Evolutionary conservation across 495 filamentous ascomycete genomes (phyloP).

Genomic region (Rostrohypoxylon terebratum): DNA sequence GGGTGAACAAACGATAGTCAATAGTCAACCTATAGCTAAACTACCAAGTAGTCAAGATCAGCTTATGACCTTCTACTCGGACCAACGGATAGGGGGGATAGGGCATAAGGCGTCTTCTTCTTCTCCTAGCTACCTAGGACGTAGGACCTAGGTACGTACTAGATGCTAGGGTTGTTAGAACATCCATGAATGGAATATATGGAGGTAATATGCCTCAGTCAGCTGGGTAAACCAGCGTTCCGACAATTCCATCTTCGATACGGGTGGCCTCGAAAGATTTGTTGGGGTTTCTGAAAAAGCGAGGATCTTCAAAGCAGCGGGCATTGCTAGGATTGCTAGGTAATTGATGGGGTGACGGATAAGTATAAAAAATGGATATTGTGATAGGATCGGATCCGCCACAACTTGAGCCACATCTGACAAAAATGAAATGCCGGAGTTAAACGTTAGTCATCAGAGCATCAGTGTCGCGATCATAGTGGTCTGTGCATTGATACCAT

Average conservation of each 20-base stretch:
- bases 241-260: constrained; percentile 1
- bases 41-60: constrained; percentile 12
- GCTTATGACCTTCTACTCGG: constrained; percentile 25
- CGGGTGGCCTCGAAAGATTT: constrained; percentile 11
- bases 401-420: constrained; percentile 21
- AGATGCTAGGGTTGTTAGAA: not conserved
- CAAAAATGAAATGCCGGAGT: not conserved
- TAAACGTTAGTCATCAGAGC: constrained; percentile 30
- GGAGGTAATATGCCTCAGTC: constrained; percentile 27
- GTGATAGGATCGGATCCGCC: not conserved
- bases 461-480: constrained; percentile 5
- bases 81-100: constrained; percentile 35
- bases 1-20: constrained; percentile 11
- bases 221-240: constrained; percentile 7
- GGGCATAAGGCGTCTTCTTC: constrained; percentile 2
- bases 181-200: constrained; percentile 1
- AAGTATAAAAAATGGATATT: not conserved
- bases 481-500: constrained; percentile 26
- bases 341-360: not conserved
- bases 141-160: not conserved
- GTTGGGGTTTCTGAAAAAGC: constrained; percentile 3
- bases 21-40: not conserved
- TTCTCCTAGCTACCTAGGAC: too few species aligned
- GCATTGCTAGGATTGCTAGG: too few species aligned
- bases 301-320: not conserved